These are phyloP conservation scores for Myxozyma mucilagina DNA, from an alignment of 805 yeast species.

Conservation along the genomic window DNA sequence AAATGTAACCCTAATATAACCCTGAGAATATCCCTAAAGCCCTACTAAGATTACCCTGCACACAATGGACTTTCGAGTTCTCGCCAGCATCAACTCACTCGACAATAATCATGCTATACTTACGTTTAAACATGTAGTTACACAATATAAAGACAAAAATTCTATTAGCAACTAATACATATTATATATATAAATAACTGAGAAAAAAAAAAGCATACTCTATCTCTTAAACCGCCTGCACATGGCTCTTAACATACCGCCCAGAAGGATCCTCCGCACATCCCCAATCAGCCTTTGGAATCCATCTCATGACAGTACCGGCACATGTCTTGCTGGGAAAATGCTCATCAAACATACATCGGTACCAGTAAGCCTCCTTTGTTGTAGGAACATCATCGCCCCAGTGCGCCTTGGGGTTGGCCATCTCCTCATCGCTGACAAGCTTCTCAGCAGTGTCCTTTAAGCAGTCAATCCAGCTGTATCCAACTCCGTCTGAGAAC, in stretches of 20 bases:
- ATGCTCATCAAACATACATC: slow-evolving; percentile 90
- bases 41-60: too few relatives aligned
- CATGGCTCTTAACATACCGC: slow-evolving; percentile 90
- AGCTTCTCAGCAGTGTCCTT: slow-evolving; percentile 90
- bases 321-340: slow-evolving; percentile 94
- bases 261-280: slow-evolving; percentile 99
- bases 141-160: neutral
- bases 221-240: slow-evolving; percentile 51
- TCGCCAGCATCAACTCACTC: too few relatives aligned
- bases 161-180: neutral
- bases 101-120: too few relatives aligned
- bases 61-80: too few relatives aligned
- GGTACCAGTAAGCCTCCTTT: slow-evolving; percentile 99
- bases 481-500: slow-evolving; percentile 99
- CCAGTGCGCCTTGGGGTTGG: slow-evolving; percentile 93
- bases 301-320: slow-evolving; percentile 97
- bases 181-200: too few relatives aligned
- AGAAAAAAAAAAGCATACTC: too few relatives aligned
- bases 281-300: slow-evolving; percentile 99
- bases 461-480: slow-evolving; percentile 98
- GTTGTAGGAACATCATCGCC: slow-evolving; percentile 93
- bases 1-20: too few relatives aligned
- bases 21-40: too few relatives aligned
- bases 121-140: too few relatives aligned
- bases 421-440: slow-evolving; percentile 87